Evolutionary conservation across 1,139 yeast species (phyloP).

Genomic region (Geotrichum australiense): DNA sequence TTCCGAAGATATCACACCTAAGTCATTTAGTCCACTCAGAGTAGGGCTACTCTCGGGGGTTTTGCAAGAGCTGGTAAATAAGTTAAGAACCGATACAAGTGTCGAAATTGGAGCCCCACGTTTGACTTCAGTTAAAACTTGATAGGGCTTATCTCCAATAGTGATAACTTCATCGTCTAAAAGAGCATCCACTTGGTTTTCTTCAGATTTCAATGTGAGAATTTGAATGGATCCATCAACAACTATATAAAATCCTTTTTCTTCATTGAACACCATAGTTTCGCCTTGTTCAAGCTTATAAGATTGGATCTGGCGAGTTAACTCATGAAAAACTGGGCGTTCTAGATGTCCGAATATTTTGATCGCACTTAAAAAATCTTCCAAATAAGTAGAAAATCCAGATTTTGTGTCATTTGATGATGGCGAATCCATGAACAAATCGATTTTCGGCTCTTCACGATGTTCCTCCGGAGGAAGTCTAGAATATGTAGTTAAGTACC

Average conservation of each 20-base stretch:
- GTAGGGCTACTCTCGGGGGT: not conserved
- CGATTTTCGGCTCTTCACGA: constrained; percentile 41
- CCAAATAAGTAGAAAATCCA: constrained; percentile 55
- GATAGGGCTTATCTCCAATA: constrained; percentile 54
- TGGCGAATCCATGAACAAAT: constrained; percentile 37
- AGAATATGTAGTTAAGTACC: constrained; percentile 46
- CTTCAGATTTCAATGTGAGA: constrained; percentile 43
- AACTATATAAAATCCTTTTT: constrained; percentile 83
- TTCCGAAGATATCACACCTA: not conserved
- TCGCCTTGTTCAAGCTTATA: constrained; percentile 77
- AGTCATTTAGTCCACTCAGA: not conserved
- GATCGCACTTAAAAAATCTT: constrained; percentile 84
- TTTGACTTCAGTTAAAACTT: constrained; percentile 73
- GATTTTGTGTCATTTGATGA: constrained; percentile 37
- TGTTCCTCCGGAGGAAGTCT: constrained; percentile 43
- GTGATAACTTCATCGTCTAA: constrained; percentile 18
- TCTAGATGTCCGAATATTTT: constrained; percentile 93
- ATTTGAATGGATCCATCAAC: constrained; percentile 88
- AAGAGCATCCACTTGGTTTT: constrained; percentile 26
- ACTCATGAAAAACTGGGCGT: constrained; percentile 81
- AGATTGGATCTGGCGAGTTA: constrained; percentile 88
- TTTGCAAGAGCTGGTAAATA: constrained; percentile 45
- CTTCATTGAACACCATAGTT: constrained; percentile 62
- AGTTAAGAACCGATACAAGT: constrained; percentile 66
- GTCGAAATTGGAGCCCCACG: constrained; percentile 83